phyloP scores from a whole-genome alignment of 768 basidiomycete genomes.

The Russula ochroleuca region DNA sequence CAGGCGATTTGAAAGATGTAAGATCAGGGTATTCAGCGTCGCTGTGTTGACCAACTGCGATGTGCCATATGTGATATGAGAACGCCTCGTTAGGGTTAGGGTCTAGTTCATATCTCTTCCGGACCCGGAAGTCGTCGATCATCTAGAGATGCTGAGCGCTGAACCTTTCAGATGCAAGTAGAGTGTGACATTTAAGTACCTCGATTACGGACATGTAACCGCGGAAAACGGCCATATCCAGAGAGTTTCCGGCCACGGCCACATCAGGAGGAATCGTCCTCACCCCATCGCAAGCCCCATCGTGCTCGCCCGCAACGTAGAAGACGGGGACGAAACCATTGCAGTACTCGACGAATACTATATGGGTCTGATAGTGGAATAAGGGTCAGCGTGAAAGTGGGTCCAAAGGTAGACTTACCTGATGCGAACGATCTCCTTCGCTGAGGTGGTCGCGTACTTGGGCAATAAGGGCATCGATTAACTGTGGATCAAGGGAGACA shows the following conservation, averaged over 20 bases:
- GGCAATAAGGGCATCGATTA: too few relatives aligned
- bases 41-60: background rate
- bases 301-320: background rate
- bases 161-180: background rate
- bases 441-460: too few relatives aligned
- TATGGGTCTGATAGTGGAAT: background rate
- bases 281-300: too few relatives aligned
- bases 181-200: background rate
- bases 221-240: background rate
- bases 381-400: background rate
- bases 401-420: background rate
- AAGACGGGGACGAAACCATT: background rate
- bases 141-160: background rate
- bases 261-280: too few relatives aligned
- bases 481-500: too few relatives aligned
- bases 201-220: background rate
- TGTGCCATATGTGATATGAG: slow-evolving; percentile 4
- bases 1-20: background rate
- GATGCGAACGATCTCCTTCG: too few relatives aligned
- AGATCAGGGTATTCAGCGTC: too few relatives aligned
- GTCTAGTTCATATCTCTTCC: background rate
- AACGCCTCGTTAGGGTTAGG: background rate
- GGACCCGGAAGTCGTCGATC: background rate
- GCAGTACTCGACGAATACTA: background rate
- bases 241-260: background rate